Percentiles rank a stretch among this genome's conserved stretches.
phyloP scores from a whole-genome alignment of 441 rosid genomes.

The Croton setiger region DNA sequence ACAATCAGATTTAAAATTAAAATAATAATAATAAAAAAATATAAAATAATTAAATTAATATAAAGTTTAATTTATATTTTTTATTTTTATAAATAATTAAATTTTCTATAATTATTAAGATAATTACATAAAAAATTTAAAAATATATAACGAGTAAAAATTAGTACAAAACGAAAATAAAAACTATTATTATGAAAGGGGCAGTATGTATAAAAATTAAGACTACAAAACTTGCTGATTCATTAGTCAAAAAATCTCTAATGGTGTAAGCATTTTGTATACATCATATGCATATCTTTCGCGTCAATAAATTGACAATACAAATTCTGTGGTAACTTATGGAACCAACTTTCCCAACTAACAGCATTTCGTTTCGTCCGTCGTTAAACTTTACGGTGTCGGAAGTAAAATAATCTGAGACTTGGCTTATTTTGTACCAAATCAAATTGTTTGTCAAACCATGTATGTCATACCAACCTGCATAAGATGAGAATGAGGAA shows the following conservation, averaged over 20 bases:
- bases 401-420: not conserved
- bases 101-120: no score
- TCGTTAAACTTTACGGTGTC: not conserved
- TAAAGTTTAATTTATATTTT: no score
- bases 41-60: no score
- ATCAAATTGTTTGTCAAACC: slow-evolving; percentile 57
- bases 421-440: slow-evolving; percentile 18
- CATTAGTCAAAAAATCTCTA: not conserved
- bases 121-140: no score
- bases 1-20: no score
- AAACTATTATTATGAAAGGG: slow-evolving; percentile 3
- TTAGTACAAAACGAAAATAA: no score
- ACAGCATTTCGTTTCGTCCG: slow-evolving; percentile 14
- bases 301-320: not conserved
- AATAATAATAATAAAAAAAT: no score
- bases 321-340: not conserved
- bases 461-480: slow-evolving; percentile 99
- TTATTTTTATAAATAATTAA: no score
- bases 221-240: slow-evolving; percentile 30
- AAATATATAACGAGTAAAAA: no score
- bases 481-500: slow-evolving; percentile 90
- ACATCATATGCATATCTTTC: slow-evolving; percentile 6
- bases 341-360: slow-evolving; percentile 4
- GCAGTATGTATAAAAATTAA: slow-evolving; percentile 8
- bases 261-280: slow-evolving; percentile 7